Base-by-base conservation (phyloP, 2,329 filamentous ascomycete species). In the Dothidotthia symphoricarpi region DNA sequence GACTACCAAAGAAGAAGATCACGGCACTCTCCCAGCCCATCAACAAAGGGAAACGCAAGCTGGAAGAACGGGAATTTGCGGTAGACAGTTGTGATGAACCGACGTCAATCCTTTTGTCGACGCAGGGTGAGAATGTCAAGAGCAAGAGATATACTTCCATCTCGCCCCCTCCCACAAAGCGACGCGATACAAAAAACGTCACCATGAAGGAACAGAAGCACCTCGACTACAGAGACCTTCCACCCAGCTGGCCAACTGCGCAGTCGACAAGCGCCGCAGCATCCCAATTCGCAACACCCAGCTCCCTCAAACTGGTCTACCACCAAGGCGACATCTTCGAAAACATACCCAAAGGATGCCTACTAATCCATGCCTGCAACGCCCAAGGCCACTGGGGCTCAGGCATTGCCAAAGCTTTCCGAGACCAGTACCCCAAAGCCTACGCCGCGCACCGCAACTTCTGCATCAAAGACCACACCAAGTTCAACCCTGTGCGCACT, bases 351-450 rank as follows among this genome's bases (percentile, higher is more conserved):
- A 55, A 69, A 24, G 61, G 69, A 35, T 66, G 71, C 15, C 67
- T 77, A 12, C 61, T 82, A 12, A 71, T 81, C 40, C 79, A 83
- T 57, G 77, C 79, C 10, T 82, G 78, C 63, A 83, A 82, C 57
- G 74, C 72, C 34, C 61, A 71, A 43, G 80, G 79, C 5, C 54
- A 53, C 11, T 83, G 80, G 80, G 76, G 77, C 30, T 70, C 69
- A 3, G 80, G 80, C n/a, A 78, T 82, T 36, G 80, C 79, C 2
- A 47, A 53, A 24, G 66, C 61, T 0, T 81, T 82, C 62, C 71
- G 67, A 15, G 41, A 60, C 4, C 60, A 60, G 15, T 82, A 79
- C 41, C 77, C 77, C 0, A 51, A 59, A 1, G 78, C 78, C 1
- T 78, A 68, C 61, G 42, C 59, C 2, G 48, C 67, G 15, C 78